Conservation (phyloP, 2,329 filamentous ascomycete genomes). For the Fusarium sacchari region DNA sequence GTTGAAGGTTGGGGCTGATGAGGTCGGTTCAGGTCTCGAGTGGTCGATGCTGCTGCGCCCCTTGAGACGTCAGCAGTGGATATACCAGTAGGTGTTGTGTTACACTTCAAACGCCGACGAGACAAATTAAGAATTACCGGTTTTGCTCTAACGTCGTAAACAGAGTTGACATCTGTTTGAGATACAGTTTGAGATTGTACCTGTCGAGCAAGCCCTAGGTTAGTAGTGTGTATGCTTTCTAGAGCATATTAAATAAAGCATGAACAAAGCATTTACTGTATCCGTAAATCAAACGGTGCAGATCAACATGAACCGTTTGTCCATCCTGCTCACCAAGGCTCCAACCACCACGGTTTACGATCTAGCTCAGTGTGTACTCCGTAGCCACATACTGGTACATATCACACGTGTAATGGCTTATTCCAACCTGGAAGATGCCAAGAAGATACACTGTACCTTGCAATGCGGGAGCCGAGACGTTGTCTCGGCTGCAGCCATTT, state of each 20-base stretch:
- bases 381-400: background rate
- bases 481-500: slow-evolving; percentile 2
- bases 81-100: slow-evolving; percentile 6
- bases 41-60: slow-evolving; percentile 40
- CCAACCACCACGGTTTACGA: background rate
- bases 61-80: slow-evolving; percentile 44
- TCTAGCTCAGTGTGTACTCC: background rate
- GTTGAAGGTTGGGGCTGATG: background rate
- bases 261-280: background rate
- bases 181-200: slow-evolving; percentile 11
- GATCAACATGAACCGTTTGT: slow-evolving; percentile 18
- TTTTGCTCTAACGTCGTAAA: background rate
- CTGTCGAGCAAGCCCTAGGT: background rate
- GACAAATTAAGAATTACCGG: slow-evolving; percentile 19
- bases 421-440: slow-evolving; percentile 10
- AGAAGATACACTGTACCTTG: background rate
- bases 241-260: background rate
- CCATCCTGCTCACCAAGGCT: slow-evolving; percentile 4
- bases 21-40: background rate
- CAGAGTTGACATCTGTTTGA: slow-evolving; percentile 3
- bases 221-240: background rate
- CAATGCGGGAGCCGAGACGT: slow-evolving; percentile 8
- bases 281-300: background rate
- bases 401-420: background rate
- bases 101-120: slow-evolving; percentile 26